Percentiles rank a stretch among this genome's conserved stretches.
Conservation (phyloP, 2,329 filamentous ascomycete species). For the Pseudogymnoascus sp. region DNA sequence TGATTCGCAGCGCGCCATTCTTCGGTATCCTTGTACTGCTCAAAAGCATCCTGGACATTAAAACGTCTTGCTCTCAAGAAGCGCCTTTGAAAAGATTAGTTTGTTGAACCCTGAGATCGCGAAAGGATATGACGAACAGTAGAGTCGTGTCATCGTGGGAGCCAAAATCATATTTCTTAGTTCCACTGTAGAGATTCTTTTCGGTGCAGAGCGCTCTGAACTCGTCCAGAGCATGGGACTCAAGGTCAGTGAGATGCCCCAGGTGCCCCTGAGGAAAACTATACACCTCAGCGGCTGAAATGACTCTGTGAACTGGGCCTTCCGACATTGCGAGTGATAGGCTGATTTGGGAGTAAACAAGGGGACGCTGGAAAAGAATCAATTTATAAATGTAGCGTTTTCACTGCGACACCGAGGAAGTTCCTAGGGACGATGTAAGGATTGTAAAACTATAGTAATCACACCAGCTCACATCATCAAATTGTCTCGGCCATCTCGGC, state of each 20-base stretch:
- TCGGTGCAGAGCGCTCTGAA: slow-evolving; percentile 67
- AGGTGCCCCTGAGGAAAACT: slow-evolving; percentile 73
- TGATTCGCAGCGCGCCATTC: slow-evolving; percentile 77
- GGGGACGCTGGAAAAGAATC: not conserved
- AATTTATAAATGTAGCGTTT: not conserved
- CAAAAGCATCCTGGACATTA: slow-evolving; percentile 67
- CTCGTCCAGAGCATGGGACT: slow-evolving; percentile 58
- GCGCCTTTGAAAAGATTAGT: slow-evolving; percentile 47
- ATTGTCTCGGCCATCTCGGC: not conserved
- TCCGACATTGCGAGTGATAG: not conserved
- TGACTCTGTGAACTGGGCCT: slow-evolving; percentile 22
- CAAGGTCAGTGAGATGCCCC: slow-evolving; percentile 64
- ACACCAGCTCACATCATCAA: not conserved
- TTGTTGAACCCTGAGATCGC: not conserved
- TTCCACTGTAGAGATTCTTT: slow-evolving; percentile 53
- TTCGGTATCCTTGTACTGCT: slow-evolving; percentile 83
- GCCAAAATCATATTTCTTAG: slow-evolving; percentile 33
- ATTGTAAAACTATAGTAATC: not conserved
- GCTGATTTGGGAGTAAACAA: not conserved
- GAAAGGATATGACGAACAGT: slow-evolving; percentile 45
- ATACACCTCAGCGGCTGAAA: slow-evolving; percentile 32
- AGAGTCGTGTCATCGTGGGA: slow-evolving; percentile 67
- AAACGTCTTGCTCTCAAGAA: slow-evolving; percentile 83
- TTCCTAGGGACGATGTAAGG: not conserved
- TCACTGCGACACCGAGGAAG: not conserved